These are phyloP conservation scores for Pichia sp. DNA, from an alignment of 1,139 yeast genomes.

Conservation along the genomic window DNA sequence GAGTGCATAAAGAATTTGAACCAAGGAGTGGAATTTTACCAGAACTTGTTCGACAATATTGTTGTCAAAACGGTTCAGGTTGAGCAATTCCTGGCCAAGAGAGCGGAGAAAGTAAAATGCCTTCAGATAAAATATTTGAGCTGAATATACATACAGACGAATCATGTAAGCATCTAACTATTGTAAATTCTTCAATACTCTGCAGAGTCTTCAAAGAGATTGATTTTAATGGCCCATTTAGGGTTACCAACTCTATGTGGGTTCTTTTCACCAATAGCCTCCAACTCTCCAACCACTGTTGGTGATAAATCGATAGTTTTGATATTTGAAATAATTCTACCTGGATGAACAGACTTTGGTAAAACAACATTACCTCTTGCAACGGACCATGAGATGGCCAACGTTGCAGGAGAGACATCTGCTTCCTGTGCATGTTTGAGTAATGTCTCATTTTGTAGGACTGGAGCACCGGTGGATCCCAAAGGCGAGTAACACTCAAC, in stretches of 20 bases:
- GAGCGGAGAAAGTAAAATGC: slow-evolving; percentile 32
- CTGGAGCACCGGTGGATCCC: slow-evolving; percentile 55
- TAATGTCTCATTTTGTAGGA: slow-evolving; percentile 37
- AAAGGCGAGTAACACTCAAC: slow-evolving; percentile 66
- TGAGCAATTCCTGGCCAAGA: slow-evolving; percentile 43
- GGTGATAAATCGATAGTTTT: background rate
- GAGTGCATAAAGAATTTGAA: slow-evolving; percentile 55
- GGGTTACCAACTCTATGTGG: slow-evolving; percentile 1
- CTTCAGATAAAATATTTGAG: background rate
- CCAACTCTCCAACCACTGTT: background rate
- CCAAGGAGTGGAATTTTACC: slow-evolving; percentile 68
- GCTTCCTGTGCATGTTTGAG: slow-evolving; percentile 40
- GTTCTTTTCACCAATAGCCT: background rate
- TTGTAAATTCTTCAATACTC: background rate
- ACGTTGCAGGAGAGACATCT: slow-evolving; percentile 37
- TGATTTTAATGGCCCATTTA: background rate
- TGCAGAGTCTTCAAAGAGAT: background rate
- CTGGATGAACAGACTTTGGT: background rate
- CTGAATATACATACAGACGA: no score
- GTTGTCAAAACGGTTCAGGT: slow-evolving; percentile 44
- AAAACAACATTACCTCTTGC: background rate
- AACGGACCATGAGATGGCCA: slow-evolving; percentile 16
- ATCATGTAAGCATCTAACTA: no score
- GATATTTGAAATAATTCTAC: background rate
- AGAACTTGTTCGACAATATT: slow-evolving; percentile 45